Evolutionary conservation across 1,284 basidiomycete genomes (phyloP), one percentile per base, ranked within the genome.

Genomic region (Pulveroboletus sp.): DNA sequence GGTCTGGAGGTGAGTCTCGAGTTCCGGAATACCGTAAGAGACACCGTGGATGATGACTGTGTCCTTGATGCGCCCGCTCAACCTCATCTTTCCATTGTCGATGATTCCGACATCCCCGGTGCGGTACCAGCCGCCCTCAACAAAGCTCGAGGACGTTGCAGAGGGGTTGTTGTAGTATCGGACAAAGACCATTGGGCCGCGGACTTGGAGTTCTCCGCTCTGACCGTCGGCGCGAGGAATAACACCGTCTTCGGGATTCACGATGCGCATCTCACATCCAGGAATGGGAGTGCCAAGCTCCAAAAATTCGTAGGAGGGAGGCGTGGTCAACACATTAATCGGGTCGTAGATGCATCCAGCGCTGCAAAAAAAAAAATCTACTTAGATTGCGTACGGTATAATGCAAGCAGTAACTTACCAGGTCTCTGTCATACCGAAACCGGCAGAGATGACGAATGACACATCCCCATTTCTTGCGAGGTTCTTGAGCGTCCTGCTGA

Each of bases 371-470:
- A 38, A 42, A 49, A 2, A 4, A 25, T n/a, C 15, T 3, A 26
- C 1, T 60, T 22, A 54, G 49, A 26, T 28, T 25, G 3, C 18
- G 28, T 1, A 7, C 5, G 22, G 8, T 11, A 11, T 5, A 2
- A 35, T 31, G 35, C 2, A 10, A n/a, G 12, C 2, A 22, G 3
- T 4, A 40, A 52, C 70, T 42, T 52, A 70, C 72, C 72, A 73
- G 7, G 78, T 78, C 57, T 78, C 78, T 2, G 73, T 79, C 78
- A 78, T 78, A 43, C 78, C 78, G 39, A 78, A 78, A 6, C 77
- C 78, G 8, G 73, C 68, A 31, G 76, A 67, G 25, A 79, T 68
- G 17, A 63, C 65, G 49, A 75, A 72, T n/a, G 69, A 59, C 25
- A 51, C 47, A 25, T 69, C 35, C 1, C 74, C 68, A 11, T 65